Evolutionary conservation across 2,329 filamentous ascomycete species (phyloP), one percentile per base, ranked within the genome.

Genomic region (Epichloe typhina): DNA sequence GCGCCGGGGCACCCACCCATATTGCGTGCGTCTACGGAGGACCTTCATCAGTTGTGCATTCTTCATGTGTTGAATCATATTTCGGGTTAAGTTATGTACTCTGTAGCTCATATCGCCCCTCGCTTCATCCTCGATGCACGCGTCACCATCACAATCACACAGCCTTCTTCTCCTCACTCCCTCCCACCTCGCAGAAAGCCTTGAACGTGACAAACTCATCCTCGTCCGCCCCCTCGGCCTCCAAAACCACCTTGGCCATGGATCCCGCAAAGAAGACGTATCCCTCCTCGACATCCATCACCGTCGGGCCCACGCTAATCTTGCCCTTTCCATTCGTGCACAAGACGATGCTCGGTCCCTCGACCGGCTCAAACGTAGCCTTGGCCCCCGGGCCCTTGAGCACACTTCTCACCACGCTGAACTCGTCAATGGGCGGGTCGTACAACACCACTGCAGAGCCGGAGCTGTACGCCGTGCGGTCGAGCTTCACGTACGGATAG

Each of bases 341-440:
- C 54, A 98, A 93, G 56, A 97, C 68, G 59, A 98, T 89, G 65
- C 89, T 95, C 0, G 93, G 93, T 0, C 93, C 93, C 6, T 85
- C 81, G 46, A 98, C 80, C 0, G 82, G 76, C 55, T 95, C 90
- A 60, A 98, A 95, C 0, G 87, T 95, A 0, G 82, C 88, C 69
- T 95, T 95, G 33, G 87, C 80, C 2, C 82, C 85, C 0, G 74
- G 72, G 17, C 73, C 75, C 57, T 83, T 84, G 37, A 98, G 72
- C 11, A 85, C 79, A 0, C 86, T 85, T 61, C 88, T 83, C 45
- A 96, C 80, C 15, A 98, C 91, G 57, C 83, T 85, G 67, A 98
- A 98, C 65, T 98, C 93, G 49, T 95, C 88, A 56, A 98, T 98
- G 0, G 93, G 93, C 0, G 93, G 93, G 62, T 98, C 87, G 67